Base-by-base conservation (phyloP, 1,284 basidiomycete species). In the Naganishia albida region DNA sequence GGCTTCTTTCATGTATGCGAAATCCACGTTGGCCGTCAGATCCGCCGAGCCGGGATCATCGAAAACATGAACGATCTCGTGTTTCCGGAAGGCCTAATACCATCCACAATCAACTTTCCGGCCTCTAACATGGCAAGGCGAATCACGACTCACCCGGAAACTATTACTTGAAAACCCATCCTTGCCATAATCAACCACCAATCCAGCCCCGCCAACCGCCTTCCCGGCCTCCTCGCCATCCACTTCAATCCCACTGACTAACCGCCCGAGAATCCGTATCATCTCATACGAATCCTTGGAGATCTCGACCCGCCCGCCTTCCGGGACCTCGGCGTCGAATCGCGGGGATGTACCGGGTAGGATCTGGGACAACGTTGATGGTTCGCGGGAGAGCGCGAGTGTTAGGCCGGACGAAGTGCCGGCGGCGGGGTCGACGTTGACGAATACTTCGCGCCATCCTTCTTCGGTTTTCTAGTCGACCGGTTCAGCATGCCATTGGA, bases 21-120 rank as follows among this genome's bases (percentile, higher is more conserved):
- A 99, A 78, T 99, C 93, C 59, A 99, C 95, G 73, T 99, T 97
- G 38, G 89, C 88, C 0, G 96, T 99, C 55, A 99, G 80, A 77
- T 99, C 96, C 51, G 90, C 89, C 52, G 89, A 83, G 13, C 96
- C 95, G 0, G 95, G 94, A 12, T 84, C 80, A 63, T 88, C 82
- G 73, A 99, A 94, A 0, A 91, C 83, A 73, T 94, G 89, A 0
- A 92, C 90, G 23, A 93, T 85, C 68, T 88, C 83, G 77, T 99
- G 96, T 30, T 87, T 82, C 71, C 88, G 87, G 83, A 99, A 98
- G 0, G 89, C 95, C 89, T 95, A 69, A 0, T n/a, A n/a, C n/a
- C 20, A 52, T 25, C 20, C 23, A 12, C n/a, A 7, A 46, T 52
- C 13, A n/a, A 26, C 26, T 26, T 50, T 3, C 13, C 6, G 6